A percentile compares a stretch with the other conserved stretches of the same genome.
phyloP scores from a whole-genome alignment of 2,329 filamentous ascomycete species.

The Xylaria digitata region DNA sequence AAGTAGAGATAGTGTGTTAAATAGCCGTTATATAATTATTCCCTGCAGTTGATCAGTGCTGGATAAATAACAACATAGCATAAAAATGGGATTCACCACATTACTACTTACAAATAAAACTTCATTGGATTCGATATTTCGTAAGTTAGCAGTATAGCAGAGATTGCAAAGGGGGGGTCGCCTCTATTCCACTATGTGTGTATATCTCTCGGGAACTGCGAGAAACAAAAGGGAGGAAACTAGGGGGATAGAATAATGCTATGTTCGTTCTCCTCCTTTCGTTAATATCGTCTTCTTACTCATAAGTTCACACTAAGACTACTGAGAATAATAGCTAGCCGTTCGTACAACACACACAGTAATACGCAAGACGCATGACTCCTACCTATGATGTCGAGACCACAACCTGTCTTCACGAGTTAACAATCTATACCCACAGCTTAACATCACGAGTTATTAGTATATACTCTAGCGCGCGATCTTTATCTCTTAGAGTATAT shows the following conservation, averaged over 20 bases:
- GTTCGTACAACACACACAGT: background rate
- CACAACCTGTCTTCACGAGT: background rate
- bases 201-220: background rate
- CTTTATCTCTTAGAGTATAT: background rate
- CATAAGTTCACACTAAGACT: background rate
- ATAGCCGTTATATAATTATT: constrained; percentile 46
- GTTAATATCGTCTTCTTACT: background rate
- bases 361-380: constrained; percentile 5
- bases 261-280: background rate
- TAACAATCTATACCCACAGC: constrained; percentile 8
- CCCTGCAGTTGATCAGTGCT: constrained; percentile 31
- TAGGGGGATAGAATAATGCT: background rate
- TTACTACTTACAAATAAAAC: background rate
- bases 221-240: background rate
- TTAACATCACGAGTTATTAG: constrained; percentile 19
- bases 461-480: constrained; percentile 14
- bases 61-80: constrained; percentile 41
- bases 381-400: background rate
- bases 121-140: background rate
- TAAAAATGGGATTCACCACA: constrained; percentile 39
- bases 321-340: background rate
- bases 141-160: constrained; percentile 4
- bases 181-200: background rate
- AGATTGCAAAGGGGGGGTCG: background rate
- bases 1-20: constrained; percentile 34